Conservation (phyloP, 2,329 filamentous ascomycete genomes). For the Magnaporthales sp. region DNA sequence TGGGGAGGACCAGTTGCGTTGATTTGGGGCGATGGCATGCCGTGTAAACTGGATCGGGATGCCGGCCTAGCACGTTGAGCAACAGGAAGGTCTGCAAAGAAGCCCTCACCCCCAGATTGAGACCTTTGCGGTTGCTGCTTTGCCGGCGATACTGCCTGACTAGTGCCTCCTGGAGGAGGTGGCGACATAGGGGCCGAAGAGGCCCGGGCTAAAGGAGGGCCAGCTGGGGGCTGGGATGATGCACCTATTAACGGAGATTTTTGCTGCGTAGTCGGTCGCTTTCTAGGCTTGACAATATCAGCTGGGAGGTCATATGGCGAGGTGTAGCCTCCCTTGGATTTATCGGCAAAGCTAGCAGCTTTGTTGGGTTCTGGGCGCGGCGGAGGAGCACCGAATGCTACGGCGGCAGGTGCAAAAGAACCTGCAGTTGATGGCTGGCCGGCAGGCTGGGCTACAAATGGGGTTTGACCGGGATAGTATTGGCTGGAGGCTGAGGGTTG, state of each 20-base stretch:
- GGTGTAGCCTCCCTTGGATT: slow-evolving; percentile 82
- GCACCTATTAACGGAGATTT: slow-evolving; percentile 30
- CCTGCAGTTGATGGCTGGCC: not conserved
- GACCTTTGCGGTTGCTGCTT: slow-evolving; percentile 10
- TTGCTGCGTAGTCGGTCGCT: slow-evolving; percentile 52
- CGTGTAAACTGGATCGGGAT: slow-evolving; percentile 39
- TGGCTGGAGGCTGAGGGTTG: slow-evolving; percentile 2
- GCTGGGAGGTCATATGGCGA: slow-evolving; percentile 94
- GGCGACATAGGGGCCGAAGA: slow-evolving; percentile 3
- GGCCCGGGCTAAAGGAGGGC: not conserved
- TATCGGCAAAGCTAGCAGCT: slow-evolving; percentile 80
- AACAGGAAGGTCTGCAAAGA: slow-evolving; percentile 72
- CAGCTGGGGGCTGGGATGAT: slow-evolving; percentile 25
- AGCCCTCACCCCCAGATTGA: slow-evolving; percentile 37
- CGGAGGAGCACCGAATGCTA: slow-evolving; percentile 6
- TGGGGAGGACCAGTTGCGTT: slow-evolving; percentile 22
- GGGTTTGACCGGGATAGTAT: not conserved
- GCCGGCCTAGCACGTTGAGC: slow-evolving; percentile 51
- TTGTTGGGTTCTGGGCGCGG: slow-evolving; percentile 40
- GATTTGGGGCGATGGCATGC: slow-evolving; percentile 33
- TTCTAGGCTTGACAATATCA: slow-evolving; percentile 69
- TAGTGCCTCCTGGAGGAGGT: slow-evolving; percentile 13
- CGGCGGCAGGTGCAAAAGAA: slow-evolving; percentile 6
- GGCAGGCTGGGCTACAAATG: not conserved
- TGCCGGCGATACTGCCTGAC: slow-evolving; percentile 15